Evolutionary conservation across 306 rosid species (phyloP).

Genomic region (Trifolium pratense): DNA sequence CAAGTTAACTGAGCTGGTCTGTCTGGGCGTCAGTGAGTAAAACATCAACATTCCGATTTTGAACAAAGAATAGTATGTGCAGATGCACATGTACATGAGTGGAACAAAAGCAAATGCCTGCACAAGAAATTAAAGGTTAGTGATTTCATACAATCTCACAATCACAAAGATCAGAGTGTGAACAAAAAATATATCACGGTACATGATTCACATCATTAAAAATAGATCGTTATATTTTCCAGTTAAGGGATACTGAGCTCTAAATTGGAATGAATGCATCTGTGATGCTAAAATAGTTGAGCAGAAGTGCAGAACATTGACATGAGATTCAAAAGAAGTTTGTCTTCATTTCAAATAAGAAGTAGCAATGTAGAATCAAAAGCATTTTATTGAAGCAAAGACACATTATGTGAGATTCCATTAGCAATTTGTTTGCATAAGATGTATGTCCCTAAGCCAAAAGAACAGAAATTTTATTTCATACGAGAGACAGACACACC

Average conservation of each 20-base stretch:
- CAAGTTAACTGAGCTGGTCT: conserved; percentile 97
- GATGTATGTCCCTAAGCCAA: conserved; percentile 10
- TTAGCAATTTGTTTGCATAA: conserved; percentile 27
- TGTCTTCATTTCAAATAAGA: conserved; percentile 38
- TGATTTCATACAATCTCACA: conserved; percentile 37
- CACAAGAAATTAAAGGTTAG: conserved; percentile 40
- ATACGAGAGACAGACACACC: background rate
- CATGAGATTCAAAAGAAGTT: conserved; percentile 26
- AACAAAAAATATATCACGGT: conserved; percentile 7
- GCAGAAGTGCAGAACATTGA: conserved; percentile 13
- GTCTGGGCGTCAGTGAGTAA: conserved; percentile 91
- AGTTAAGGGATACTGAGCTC: background rate
- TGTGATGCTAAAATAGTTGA: conserved; percentile 26
- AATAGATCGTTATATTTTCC: conserved; percentile 22
- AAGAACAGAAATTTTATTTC: conserved; percentile 6
- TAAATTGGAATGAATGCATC: conserved; percentile 12
- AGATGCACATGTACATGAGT: conserved; percentile 95
- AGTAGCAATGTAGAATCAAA: conserved; percentile 13
- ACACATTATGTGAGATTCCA: conserved; percentile 24
- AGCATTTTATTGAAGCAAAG: conserved; percentile 33
- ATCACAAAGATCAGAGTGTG: conserved; percentile 32
- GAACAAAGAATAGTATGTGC: conserved; percentile 96
- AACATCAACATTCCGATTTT: conserved; percentile 91
- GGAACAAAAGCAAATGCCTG: conserved; percentile 94
- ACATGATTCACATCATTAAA: conserved; percentile 27